Evolutionary conservation across 352 stramenopile genomes (phyloP).

Genomic region (Globisporangium viniferum): DNA sequence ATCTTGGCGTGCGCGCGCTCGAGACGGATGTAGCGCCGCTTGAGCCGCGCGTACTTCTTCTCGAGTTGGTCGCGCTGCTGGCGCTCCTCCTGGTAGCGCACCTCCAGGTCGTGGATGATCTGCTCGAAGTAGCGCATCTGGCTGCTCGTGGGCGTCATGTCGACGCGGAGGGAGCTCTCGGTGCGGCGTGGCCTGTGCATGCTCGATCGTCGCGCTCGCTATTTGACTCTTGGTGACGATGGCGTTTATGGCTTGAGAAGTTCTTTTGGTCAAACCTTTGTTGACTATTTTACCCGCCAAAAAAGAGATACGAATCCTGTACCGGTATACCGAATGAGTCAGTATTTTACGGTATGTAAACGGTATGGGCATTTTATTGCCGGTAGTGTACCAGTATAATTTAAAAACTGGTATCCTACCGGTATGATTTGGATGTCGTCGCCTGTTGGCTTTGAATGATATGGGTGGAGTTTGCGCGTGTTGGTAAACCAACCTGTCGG

Average conservation of each 20-base stretch:
- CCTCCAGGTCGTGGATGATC: constrained; percentile 39
- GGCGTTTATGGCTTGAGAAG: neutral
- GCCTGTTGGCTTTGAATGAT: neutral
- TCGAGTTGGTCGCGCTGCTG: constrained; percentile 49
- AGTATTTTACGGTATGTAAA: neutral
- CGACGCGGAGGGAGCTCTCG: constrained; percentile 4
- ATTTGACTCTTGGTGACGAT: constrained; percentile 6
- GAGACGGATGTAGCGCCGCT: constrained; percentile 60
- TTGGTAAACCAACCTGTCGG: neutral
- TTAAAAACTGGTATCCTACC: neutral
- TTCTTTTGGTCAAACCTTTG: neutral
- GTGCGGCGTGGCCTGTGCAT: neutral
- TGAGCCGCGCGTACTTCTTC: constrained; percentile 71
- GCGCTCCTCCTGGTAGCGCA: constrained; percentile 43
- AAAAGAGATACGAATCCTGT: constrained; percentile 10
- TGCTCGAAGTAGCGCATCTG: constrained; percentile 22
- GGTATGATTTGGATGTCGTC: neutral
- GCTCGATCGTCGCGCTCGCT: neutral
- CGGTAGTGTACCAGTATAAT: neutral
- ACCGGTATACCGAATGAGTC: neutral
- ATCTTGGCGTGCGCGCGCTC: constrained; percentile 48
- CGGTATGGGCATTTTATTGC: neutral
- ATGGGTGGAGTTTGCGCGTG: neutral
- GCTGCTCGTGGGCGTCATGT: neutral
- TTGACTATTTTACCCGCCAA: constrained; percentile 7